Evolutionary conservation across 2,329 filamentous ascomycete genomes (phyloP).

Genomic region (Fusarium nisikadoi): DNA sequence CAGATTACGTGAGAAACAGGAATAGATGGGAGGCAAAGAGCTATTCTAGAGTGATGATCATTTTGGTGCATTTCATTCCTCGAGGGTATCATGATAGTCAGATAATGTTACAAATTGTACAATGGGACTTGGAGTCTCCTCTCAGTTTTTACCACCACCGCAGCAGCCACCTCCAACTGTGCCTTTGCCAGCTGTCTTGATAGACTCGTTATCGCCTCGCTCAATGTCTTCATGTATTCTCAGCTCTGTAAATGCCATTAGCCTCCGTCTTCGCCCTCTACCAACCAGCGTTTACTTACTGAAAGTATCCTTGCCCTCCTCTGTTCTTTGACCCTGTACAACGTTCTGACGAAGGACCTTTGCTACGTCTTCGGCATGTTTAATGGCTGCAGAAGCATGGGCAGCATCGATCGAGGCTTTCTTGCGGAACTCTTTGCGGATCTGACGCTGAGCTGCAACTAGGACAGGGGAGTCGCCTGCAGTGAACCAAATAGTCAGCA

Average conservation of each 20-base stretch:
- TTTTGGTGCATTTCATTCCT: constrained; percentile 38
- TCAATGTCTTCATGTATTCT: constrained; percentile 93
- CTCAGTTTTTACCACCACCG: constrained; percentile 49
- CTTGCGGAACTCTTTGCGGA: constrained; percentile 77
- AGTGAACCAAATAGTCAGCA: neutral
- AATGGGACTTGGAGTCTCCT: constrained; percentile 23
- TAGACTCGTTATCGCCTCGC: constrained; percentile 89
- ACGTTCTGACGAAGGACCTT: constrained; percentile 83
- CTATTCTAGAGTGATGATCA: constrained; percentile 30
- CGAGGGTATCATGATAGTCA: constrained; percentile 48
- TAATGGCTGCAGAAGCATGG: constrained; percentile 71
- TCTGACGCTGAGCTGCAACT: constrained; percentile 75
- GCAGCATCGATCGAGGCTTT: constrained; percentile 69
- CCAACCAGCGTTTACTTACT: constrained; percentile 54
- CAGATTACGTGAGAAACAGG: constrained; percentile 18
- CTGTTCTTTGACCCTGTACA: constrained; percentile 78
- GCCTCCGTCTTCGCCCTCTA: neutral
- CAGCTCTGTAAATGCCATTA: constrained; percentile 68
- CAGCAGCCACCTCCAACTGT: constrained; percentile 41
- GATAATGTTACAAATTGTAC: constrained; percentile 47
- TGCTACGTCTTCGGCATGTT: constrained; percentile 85
- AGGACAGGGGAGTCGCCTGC: constrained; percentile 78
- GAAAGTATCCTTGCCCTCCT: constrained; percentile 59
- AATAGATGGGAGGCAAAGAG: constrained; percentile 20
- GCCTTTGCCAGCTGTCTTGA: constrained; percentile 70